A percentile compares a stretch with the other conserved stretches of the same genome.
phyloP scores from a whole-genome alignment of 495 filamentous ascomycete genomes.

The Cenococcum geophilum region DNA sequence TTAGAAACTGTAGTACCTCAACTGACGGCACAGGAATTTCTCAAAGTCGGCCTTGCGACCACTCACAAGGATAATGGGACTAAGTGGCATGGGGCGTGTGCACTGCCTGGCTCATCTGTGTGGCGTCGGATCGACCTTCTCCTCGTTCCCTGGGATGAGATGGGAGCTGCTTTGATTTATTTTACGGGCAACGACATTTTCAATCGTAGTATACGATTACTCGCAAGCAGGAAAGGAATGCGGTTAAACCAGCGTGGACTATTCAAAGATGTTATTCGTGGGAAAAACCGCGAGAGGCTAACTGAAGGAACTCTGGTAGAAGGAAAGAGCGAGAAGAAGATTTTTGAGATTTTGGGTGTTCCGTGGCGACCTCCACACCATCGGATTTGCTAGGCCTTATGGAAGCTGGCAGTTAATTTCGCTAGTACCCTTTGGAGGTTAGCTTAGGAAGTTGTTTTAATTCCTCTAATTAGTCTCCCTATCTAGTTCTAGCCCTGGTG shows the following conservation, averaged over 20 bases:
- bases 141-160: conserved; percentile 71
- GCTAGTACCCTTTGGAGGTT: too few relatives aligned
- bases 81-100: conserved; percentile 87
- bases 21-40: conserved; percentile 57
- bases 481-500: too few relatives aligned
- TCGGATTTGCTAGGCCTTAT: conserved; percentile 50
- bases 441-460: too few relatives aligned
- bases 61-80: conserved; percentile 47
- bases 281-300: conserved; percentile 52
- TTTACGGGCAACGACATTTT: conserved; percentile 98
- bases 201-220: conserved; percentile 77
- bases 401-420: too few relatives aligned
- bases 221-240: conserved; percentile 81
- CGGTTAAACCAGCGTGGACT: conserved; percentile 79
- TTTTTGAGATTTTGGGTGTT: conserved; percentile 81
- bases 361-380: conserved; percentile 81
- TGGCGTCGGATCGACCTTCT: conserved; percentile 88
- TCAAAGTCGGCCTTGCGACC: conserved; percentile 49
- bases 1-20: conserved; percentile 55
- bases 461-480: too few relatives aligned
- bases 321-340: conserved; percentile 69
- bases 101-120: conserved; percentile 45
- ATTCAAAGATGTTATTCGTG: conserved; percentile 67
- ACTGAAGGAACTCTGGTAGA: conserved; percentile 71
- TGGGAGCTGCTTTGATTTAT: conserved; percentile 87